A percentile compares a stretch with the other conserved stretches of the same genome.
Conservation (phyloP, 495 filamentous ascomycete species). For the Penicillium tannophilum region DNA sequence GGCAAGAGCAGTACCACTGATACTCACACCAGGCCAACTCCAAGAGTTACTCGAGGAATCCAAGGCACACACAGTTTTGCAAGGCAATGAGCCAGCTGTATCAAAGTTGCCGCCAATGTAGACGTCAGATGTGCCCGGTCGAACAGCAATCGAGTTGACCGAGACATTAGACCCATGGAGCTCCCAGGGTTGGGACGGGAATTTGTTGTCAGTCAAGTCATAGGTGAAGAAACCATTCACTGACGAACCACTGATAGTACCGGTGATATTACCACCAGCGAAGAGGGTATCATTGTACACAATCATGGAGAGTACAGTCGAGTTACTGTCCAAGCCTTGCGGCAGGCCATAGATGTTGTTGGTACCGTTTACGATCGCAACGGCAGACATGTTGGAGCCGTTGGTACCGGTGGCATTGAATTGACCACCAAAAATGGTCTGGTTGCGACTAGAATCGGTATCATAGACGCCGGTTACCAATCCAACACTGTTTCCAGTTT, state of each 20-base stretch:
- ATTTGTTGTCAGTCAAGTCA: constrained; percentile 64
- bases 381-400: constrained; percentile 73
- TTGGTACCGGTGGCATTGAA: constrained; percentile 73
- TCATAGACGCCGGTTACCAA: constrained; percentile 80
- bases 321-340: constrained; percentile 65
- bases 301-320: constrained; percentile 72
- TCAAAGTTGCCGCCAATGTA: constrained; percentile 86
- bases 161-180: constrained; percentile 66
- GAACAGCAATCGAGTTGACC: constrained; percentile 72
- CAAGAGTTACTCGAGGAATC: constrained; percentile 68
- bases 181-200: constrained; percentile 67
- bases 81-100: constrained; percentile 79
- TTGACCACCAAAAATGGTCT: constrained; percentile 87
- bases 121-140: constrained; percentile 67
- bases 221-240: constrained; percentile 80
- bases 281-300: constrained; percentile 71
- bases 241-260: constrained; percentile 59
- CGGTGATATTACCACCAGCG: constrained; percentile 78
- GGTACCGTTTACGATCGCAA: constrained; percentile 71
- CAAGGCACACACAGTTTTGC: constrained; percentile 79
- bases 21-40: constrained; percentile 69
- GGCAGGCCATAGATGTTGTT: constrained; percentile 70
- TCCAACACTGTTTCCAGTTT: constrained; percentile 57
- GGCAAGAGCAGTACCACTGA: constrained; percentile 67
- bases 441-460: constrained; percentile 63